Evolutionary conservation across 306 rosid genomes (phyloP).

Genomic region (Lathyrus aphaca): DNA sequence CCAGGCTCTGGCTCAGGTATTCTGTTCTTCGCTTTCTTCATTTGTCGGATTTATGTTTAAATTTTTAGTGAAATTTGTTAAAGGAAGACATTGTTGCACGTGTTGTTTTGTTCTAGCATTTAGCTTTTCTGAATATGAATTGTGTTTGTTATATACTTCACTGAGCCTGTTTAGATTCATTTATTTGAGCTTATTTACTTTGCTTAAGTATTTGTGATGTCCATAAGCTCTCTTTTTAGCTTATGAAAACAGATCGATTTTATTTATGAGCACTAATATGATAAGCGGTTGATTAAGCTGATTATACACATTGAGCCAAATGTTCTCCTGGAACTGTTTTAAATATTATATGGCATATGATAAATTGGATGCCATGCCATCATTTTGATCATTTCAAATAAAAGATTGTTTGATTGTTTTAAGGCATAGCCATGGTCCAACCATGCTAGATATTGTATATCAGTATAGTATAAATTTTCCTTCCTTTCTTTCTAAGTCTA

Average conservation of each 20-base stretch:
- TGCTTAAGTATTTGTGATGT: neutral
- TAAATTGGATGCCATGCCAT: slow-evolving; percentile 6
- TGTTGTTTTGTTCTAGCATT: slow-evolving; percentile 30
- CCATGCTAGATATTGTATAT: neutral
- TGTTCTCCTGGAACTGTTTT: neutral
- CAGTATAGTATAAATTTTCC: neutral
- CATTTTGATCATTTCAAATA: slow-evolving; percentile 3
- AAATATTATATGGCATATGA: neutral
- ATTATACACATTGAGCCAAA: neutral
- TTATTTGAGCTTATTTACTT: neutral
- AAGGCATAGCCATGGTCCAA: slow-evolving; percentile 1
- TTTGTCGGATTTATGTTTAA: slow-evolving; percentile 12
- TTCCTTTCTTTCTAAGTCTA: slow-evolving; percentile 6
- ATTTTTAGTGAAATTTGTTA: slow-evolving; percentile 24
- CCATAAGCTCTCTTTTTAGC: neutral
- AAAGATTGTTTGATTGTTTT: slow-evolving; percentile 25
- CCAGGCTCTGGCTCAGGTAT: slow-evolving; percentile 88
- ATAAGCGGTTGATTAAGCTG: neutral
- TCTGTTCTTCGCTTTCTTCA: slow-evolving; percentile 7
- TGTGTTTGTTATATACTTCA: neutral
- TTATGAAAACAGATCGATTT: neutral
- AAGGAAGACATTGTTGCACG: neutral
- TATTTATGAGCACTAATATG: neutral
- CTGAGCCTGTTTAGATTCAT: neutral
- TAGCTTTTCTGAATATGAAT: slow-evolving; percentile 17